A percentile compares a stretch with the other conserved stretches of the same genome.
These are phyloP conservation scores for Acacia acuminata DNA, from an alignment of 306 rosid genomes.

Conservation along the genomic window DNA sequence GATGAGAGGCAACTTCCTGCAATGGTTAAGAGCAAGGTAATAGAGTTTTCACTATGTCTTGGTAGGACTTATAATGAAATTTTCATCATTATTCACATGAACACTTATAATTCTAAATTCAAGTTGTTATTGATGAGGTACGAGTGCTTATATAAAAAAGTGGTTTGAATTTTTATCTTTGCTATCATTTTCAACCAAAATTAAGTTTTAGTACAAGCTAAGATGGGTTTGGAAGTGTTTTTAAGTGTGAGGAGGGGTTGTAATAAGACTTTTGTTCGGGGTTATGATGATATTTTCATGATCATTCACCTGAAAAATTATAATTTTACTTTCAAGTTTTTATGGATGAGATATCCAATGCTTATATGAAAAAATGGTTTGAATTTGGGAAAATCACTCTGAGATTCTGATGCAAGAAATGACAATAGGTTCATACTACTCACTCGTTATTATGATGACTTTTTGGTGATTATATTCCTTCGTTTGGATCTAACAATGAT, in stretches of 20 bases:
- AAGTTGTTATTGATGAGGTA: background rate
- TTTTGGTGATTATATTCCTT: too few species aligned
- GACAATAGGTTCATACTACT: too few species aligned
- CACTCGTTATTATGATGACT: too few species aligned
- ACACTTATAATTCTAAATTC: background rate
- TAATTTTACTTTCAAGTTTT: background rate
- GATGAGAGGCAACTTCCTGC: conserved; percentile 72
- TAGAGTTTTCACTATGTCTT: background rate
- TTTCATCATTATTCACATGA: background rate
- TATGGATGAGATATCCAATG: too few species aligned
- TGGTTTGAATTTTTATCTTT: background rate
- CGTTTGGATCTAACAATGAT: too few species aligned
- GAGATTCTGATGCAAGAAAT: too few species aligned
- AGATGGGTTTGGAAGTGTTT: background rate
- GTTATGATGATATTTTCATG: background rate
- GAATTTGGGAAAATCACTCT: too few species aligned
- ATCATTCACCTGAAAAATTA: background rate
- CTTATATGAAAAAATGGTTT: too few species aligned
- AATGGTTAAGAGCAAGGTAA: conserved; percentile 62
- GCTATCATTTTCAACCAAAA: background rate
- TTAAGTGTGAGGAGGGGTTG: background rate
- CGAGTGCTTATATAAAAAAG: too few species aligned
- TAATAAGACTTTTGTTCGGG: background rate
- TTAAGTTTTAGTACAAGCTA: background rate
- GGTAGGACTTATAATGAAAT: background rate